phyloP scores from a whole-genome alignment of 176 grass and related monocot species.

The Ensete glaucum region DNA sequence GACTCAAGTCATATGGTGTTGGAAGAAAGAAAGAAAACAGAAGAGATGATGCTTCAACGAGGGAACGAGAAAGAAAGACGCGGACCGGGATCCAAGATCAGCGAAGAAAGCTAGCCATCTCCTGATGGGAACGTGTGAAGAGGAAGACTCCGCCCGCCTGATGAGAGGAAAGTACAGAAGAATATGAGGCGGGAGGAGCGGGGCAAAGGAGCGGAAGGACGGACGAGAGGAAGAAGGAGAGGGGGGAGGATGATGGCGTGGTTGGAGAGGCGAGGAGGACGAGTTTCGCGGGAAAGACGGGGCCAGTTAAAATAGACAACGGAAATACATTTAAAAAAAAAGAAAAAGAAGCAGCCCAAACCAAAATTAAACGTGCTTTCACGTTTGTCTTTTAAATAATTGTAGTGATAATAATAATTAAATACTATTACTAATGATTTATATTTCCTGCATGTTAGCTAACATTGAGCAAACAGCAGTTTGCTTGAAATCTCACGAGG shows the following conservation, averaged over 20 bases:
- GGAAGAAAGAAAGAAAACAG: not conserved
- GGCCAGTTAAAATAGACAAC: not conserved
- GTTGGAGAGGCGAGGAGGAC: not conserved
- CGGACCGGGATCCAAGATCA: not conserved
- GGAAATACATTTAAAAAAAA: not conserved
- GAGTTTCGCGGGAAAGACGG: no score
- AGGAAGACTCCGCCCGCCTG: not conserved
- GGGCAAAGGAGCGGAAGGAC: not conserved
- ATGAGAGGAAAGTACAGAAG: not conserved
- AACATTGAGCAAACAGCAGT: no score
- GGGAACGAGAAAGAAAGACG: not conserved
- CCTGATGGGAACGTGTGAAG: not conserved
- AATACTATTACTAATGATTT: no score
- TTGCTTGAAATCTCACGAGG: not conserved
- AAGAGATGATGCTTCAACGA: not conserved
- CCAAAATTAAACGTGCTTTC: not conserved
- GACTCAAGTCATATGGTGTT: not conserved
- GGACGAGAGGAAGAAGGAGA: not conserved
- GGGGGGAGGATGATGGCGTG: not conserved
- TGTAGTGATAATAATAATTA: no score
- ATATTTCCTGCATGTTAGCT: no score
- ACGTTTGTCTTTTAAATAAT: no score
- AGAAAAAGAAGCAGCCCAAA: not conserved
- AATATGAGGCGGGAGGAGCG: not conserved
- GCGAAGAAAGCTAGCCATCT: not conserved